phyloP scores from a whole-genome alignment of 108 stramenopile species.

The Stephanodiscus minutulus region DNA sequence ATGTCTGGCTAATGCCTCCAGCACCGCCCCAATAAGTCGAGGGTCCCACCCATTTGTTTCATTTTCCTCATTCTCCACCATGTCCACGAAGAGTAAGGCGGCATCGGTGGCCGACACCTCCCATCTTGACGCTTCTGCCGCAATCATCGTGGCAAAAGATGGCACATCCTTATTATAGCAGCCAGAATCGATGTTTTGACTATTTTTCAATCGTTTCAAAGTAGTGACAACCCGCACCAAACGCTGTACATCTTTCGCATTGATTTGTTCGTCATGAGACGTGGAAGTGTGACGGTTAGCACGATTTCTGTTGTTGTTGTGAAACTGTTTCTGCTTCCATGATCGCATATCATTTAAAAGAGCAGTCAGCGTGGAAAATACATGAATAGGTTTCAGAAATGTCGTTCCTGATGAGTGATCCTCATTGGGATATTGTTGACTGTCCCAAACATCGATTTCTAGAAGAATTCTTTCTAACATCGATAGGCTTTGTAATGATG shows the following conservation, averaged over 20 bases:
- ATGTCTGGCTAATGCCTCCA: constrained; percentile 27
- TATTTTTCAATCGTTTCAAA: constrained; percentile 1
- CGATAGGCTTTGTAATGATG: constrained; percentile 10
- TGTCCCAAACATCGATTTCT: constrained; percentile 19
- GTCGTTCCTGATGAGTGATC: background rate
- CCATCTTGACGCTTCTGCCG: constrained; percentile 18
- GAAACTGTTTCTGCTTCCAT: constrained; percentile 10
- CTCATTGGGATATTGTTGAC: background rate
- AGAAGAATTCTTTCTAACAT: constrained; percentile 26
- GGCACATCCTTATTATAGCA: constrained; percentile 40
- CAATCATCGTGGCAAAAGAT: constrained; percentile 48
- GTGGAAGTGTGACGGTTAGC: background rate
- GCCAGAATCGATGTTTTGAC: constrained; percentile 8
- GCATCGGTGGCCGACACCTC: constrained; percentile 27
- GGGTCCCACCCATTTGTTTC: constrained; percentile 26
- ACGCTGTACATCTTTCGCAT: constrained; percentile 6
- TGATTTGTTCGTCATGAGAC: background rate
- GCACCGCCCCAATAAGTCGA: constrained; percentile 37
- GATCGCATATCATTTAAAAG: constrained; percentile 22
- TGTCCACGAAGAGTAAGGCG: constrained; percentile 24
- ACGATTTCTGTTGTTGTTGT: constrained; percentile 1
- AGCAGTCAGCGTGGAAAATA: constrained; percentile 29
- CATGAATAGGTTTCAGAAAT: constrained; percentile 29
- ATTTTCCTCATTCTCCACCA: constrained; percentile 28
- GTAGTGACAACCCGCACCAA: constrained; percentile 7